Evolutionary conservation across 768 basidiomycete species (phyloP).

Genomic region (Chalciporus sphaerocephalus): DNA sequence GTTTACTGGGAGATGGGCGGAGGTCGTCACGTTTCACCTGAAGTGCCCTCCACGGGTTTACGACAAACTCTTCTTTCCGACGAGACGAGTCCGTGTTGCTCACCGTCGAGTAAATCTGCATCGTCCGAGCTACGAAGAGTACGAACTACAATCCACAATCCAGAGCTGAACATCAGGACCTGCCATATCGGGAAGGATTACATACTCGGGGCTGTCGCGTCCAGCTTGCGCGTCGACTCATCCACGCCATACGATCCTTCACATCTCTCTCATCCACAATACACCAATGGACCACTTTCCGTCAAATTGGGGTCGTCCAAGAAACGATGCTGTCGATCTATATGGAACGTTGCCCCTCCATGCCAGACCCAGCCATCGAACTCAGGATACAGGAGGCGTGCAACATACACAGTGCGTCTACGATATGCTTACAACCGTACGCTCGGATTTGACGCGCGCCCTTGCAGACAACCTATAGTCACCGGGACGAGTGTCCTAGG

Average conservation of each 20-base stretch:
- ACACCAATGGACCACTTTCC: slow-evolving; percentile 76
- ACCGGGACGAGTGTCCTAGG: slow-evolving; percentile 97
- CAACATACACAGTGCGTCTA: slow-evolving; percentile 73
- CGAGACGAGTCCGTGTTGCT: no score
- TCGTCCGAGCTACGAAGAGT: no score
- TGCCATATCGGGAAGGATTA: slow-evolving; percentile 7
- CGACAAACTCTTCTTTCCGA: no score
- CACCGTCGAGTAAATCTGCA: no score
- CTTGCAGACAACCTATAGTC: slow-evolving; percentile 79
- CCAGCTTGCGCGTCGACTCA: slow-evolving; percentile 21
- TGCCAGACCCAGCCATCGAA: slow-evolving; percentile 47
- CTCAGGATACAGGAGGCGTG: slow-evolving; percentile 56
- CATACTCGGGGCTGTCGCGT: slow-evolving; percentile 12
- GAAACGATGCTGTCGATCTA: slow-evolving; percentile 70
- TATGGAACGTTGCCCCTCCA: slow-evolving; percentile 76
- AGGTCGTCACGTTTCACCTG: no score
- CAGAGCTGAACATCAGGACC: no score
- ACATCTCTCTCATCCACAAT: slow-evolving; percentile 2
- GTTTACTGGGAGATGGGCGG: no score
- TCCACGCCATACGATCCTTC: slow-evolving; percentile 14
- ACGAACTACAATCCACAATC: not conserved
- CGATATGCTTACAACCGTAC: not conserved
- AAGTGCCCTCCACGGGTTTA: no score
- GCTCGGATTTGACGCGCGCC: not conserved
- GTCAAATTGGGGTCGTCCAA: slow-evolving; percentile 76